Base-by-base conservation (phyloP, 495 filamentous ascomycete species). In the Tuber microsphaerosporum region DNA sequence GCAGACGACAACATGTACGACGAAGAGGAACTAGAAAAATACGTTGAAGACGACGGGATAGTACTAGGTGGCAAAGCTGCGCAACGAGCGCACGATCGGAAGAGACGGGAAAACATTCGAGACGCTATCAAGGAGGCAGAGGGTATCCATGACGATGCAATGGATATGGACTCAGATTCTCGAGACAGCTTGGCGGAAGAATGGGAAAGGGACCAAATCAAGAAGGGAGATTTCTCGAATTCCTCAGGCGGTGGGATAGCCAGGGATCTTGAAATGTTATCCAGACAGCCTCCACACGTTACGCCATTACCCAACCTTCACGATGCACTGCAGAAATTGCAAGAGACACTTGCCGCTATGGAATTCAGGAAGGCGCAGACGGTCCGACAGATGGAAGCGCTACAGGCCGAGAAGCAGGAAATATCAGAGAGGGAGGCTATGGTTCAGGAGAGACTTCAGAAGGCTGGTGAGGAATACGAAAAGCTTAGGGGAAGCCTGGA, bases 1-100 rank as follows among this genome's bases (percentile, higher is more conserved):
- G 94, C 97, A 72, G 94, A 97, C 81, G 95, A 98, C 81, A 93
- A 97, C 81, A 89, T 97, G n/a, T 91, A 90, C 44, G 95, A 98
- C 85, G 93, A 93, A 7, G 95, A 99, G 85, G 94, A 94, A 5
- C 97, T 97, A 82, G 94, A 97, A 73, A 93, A 97, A 75, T 97
- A 92, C 78, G 91, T 94, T 22, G 91, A 94, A 31, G 94, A 97
- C 82, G 93, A 91, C 22, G 88, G 88, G 43, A 89, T 97, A 17
- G 87, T 92, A 3, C 87, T 98, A 0, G 78, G 77, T 26, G 92
- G 93, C 61, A 89, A 87, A 79, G 91, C 91, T 75, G 93, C 94
- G 6, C 92, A 96, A 84, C 87, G 89, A n/a, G 92, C 92, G 73
- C 89, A 92, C 34, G 87, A 88, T 42, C 86, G 86, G 45, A 88